These are phyloP conservation scores for Plasmodium adleri DNA, from an alignment of 169 alveolate genomes.

Conservation along the genomic window DNA sequence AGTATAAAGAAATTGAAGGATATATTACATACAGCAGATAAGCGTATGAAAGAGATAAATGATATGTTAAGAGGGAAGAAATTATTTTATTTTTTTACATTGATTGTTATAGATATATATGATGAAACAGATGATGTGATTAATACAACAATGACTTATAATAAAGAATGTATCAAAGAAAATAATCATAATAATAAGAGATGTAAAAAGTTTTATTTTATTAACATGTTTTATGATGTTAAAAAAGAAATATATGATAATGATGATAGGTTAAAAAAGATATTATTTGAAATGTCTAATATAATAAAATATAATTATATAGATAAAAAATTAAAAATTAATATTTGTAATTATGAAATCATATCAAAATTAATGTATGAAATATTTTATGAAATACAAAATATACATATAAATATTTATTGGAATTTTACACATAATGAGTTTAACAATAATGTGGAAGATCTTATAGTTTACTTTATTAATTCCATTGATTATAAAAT, in stretches of 20 bases:
- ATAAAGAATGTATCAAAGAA: not conserved
- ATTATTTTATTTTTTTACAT: constrained; percentile 23
- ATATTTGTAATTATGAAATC: constrained; percentile 15
- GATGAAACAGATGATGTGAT: constrained; percentile 6
- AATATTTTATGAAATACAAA: constrained; percentile 2
- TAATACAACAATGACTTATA: not conserved
- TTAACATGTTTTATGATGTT: constrained; percentile 39
- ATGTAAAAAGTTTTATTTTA: constrained; percentile 16
- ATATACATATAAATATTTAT: not conserved
- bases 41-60: constrained; percentile 8
- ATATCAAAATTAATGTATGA: constrained; percentile 39
- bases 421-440: constrained; percentile 16
- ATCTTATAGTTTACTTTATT: constrained; percentile 24
- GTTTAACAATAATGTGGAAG: constrained; percentile 9
- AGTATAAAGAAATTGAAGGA: constrained; percentile 55
- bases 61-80: constrained; percentile 9
- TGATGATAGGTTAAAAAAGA: not conserved
- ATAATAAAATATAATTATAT: constrained; percentile 8
- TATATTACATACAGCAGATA: constrained; percentile 33
- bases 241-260: constrained; percentile 3
- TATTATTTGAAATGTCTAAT: constrained; percentile 11
- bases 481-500: constrained; percentile 36
- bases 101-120: constrained; percentile 20
- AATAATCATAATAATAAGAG: constrained; percentile 9
- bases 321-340: constrained; percentile 15